Conservation (phyloP, 1,139 yeast genomes). For the Pichia sp. region DNA sequence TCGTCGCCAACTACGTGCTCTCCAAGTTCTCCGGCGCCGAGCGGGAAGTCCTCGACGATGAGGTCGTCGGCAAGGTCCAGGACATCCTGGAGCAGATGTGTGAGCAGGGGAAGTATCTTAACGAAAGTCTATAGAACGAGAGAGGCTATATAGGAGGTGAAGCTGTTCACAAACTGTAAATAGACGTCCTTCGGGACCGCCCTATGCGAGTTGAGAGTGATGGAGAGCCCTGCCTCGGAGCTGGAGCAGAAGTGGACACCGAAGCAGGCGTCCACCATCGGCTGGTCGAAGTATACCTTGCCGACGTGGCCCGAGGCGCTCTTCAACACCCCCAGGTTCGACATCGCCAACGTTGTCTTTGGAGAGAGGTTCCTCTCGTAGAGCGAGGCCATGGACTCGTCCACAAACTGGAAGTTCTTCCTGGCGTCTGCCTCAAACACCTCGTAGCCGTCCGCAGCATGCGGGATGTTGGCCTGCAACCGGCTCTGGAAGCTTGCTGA, state of each 20-base stretch:
- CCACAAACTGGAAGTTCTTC: background rate
- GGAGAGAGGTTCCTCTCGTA: constrained; percentile 13
- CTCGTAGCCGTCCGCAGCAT: constrained; percentile 10
- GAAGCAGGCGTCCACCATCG: constrained; percentile 18
- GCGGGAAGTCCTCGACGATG: constrained; percentile 33
- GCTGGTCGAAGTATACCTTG: constrained; percentile 17
- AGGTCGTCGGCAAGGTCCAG: constrained; percentile 40
- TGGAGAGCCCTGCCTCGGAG: constrained; percentile 4
- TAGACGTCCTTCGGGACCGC: constrained; percentile 6
- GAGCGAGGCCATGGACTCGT: constrained; percentile 6
- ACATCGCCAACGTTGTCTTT: constrained; percentile 12
- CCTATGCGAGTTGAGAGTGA: constrained; percentile 14
- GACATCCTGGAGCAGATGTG: constrained; percentile 37
- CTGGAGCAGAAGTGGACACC: constrained; percentile 12
- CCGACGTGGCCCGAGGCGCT: background rate
- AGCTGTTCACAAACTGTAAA: constrained; percentile 5
- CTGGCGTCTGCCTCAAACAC: background rate
- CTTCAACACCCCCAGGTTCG: constrained; percentile 10
- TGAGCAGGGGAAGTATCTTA: constrained; percentile 33
- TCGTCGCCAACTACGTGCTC: constrained; percentile 62
- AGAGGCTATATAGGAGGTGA: constrained; percentile 2
- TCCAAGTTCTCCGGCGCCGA: constrained; percentile 42
- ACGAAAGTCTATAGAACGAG: constrained; percentile 24
- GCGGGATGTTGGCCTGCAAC: constrained; percentile 3
- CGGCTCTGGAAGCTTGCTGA: constrained; percentile 9